A percentile compares a stretch with the other conserved stretches of the same genome.
These are phyloP conservation scores for Trichosporon asahii DNA, from an alignment of 1,284 basidiomycete genomes.

Conservation along the genomic window DNA sequence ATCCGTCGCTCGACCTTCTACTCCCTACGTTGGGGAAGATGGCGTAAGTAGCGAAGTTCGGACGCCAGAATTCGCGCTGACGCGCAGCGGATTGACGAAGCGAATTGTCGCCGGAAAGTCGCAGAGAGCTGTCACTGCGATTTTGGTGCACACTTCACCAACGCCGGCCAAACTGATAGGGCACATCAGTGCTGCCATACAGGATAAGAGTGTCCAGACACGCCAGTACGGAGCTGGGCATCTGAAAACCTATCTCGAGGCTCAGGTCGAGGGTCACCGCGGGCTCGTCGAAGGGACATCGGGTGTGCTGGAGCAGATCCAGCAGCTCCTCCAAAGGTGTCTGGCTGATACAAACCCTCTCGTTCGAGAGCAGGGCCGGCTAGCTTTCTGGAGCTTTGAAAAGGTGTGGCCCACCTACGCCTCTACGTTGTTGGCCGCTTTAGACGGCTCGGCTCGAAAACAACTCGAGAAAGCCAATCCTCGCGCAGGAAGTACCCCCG, in stretches of 20 bases:
- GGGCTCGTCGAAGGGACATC: constrained; percentile 60
- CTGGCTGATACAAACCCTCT: constrained; percentile 74
- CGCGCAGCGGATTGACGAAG: constrained; percentile 69
- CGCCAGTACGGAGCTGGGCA: constrained; percentile 67
- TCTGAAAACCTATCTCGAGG: constrained; percentile 67
- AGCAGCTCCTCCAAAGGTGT: constrained; percentile 67
- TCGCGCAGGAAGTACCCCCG: constrained; percentile 60
- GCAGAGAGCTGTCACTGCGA: constrained; percentile 65
- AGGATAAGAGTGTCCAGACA: constrained; percentile 80
- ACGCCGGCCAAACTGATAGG: constrained; percentile 69
- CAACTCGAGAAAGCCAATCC: constrained; percentile 82
- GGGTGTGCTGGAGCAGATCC: constrained; percentile 66
- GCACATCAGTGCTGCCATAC: constrained; percentile 67
- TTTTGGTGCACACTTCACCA: constrained; percentile 69
- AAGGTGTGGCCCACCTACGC: constrained; percentile 70
- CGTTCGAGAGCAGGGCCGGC: constrained; percentile 71
- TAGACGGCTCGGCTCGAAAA: constrained; percentile 71
- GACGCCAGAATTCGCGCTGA: not conserved
- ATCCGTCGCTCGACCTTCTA: constrained; percentile 72
- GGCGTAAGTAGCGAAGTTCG: constrained; percentile 53
- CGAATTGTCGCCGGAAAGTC: constrained; percentile 85
- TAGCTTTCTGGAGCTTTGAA: constrained; percentile 77
- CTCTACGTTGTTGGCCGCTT: constrained; percentile 60
- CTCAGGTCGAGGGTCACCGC: constrained; percentile 64
- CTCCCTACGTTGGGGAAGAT: constrained; percentile 75